Evolutionary conservation across 176 grass and related monocot genomes (phyloP).

Genomic region (Bothriochloa decipiens): DNA sequence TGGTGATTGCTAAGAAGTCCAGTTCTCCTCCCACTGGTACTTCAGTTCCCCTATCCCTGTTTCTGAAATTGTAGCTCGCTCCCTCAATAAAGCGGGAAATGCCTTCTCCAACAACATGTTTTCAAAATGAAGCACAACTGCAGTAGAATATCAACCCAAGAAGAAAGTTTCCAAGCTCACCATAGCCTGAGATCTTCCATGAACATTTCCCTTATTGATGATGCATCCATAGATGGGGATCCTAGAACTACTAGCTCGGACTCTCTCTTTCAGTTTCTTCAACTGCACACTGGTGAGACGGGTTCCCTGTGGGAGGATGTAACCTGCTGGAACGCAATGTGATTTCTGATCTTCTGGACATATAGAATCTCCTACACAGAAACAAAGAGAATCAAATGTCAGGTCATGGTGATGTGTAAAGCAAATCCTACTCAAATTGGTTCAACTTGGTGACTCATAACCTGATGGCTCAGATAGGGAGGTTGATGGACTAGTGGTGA

Average conservation of each 20-base stretch:
- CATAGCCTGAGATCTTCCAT: background rate
- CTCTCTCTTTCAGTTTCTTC: background rate
- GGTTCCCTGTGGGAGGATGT: background rate
- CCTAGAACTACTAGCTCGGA: background rate
- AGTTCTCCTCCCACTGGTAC: background rate
- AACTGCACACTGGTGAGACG: background rate
- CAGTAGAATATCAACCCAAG: background rate
- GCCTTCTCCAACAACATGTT: background rate
- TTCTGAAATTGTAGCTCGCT: background rate
- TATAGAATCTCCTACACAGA: background rate
- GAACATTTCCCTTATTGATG: background rate
- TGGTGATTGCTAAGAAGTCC: background rate
- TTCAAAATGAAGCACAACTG: background rate
- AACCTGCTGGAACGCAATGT: background rate
- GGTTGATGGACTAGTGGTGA: background rate
- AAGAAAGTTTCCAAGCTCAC: background rate
- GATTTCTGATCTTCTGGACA: background rate
- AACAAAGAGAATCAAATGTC: background rate
- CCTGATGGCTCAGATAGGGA: background rate
- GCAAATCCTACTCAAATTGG: background rate
- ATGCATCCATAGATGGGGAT: background rate
- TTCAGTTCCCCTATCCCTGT: background rate
- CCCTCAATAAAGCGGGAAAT: background rate
- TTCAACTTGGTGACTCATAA: constrained; percentile 6
- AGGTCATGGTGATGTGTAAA: background rate